Evolutionary conservation across 495 filamentous ascomycete species (phyloP).

Genomic region (Talaromyces proteolyticus): DNA sequence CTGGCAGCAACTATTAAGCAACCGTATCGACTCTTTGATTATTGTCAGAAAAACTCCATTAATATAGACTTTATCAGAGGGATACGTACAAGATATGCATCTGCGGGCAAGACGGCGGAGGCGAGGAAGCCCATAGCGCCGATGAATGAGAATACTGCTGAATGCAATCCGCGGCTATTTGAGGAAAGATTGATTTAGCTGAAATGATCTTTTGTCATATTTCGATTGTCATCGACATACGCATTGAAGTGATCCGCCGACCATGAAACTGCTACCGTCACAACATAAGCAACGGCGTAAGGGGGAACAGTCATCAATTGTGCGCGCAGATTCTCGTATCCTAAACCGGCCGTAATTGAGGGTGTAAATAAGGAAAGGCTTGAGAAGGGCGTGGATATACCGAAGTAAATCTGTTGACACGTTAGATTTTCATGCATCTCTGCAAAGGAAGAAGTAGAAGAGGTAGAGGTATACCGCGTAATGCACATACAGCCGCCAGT

Average conservation of each 20-base stretch:
- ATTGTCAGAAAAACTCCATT: background rate
- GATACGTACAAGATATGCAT: slow-evolving; percentile 44
- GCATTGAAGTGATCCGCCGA: slow-evolving; percentile 65
- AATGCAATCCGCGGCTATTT: slow-evolving; percentile 49
- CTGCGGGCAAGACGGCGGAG: slow-evolving; percentile 55
- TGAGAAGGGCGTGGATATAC: slow-evolving; percentile 59
- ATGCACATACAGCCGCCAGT: slow-evolving; percentile 59
- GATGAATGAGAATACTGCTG: slow-evolving; percentile 49
- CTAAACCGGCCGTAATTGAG: slow-evolving; percentile 59
- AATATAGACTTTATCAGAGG: too few relatives aligned
- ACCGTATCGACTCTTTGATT: slow-evolving; percentile 48
- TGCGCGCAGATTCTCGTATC: slow-evolving; percentile 53
- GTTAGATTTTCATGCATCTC: too few relatives aligned
- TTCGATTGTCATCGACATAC: too few relatives aligned
- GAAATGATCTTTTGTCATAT: too few relatives aligned
- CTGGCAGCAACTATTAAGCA: slow-evolving; percentile 64
- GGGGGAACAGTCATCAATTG: slow-evolving; percentile 77
- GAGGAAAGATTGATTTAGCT: too few relatives aligned
- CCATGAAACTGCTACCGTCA: slow-evolving; percentile 50
- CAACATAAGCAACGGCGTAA: slow-evolving; percentile 61
- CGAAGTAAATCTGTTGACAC: slow-evolving; percentile 56
- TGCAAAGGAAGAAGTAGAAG: too few relatives aligned
- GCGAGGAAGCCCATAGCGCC: slow-evolving; percentile 61
- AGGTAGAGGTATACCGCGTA: slow-evolving; percentile 43
- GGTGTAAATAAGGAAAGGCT: slow-evolving; percentile 66